Evolutionary conservation across 345 rosid species (phyloP).

Genomic region (Citrus hindsii): DNA sequence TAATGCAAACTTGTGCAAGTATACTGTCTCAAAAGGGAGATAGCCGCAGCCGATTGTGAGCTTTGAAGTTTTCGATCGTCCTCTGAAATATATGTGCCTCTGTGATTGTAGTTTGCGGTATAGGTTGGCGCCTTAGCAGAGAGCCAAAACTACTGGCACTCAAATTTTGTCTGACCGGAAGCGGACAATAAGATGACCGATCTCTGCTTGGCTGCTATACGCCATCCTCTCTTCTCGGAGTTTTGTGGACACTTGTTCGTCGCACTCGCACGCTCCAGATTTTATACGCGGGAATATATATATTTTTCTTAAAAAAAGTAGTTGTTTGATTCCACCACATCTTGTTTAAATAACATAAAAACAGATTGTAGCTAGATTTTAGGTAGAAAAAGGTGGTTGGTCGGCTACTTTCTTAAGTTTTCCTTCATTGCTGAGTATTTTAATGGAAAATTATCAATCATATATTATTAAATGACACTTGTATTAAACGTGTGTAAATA

Average conservation of each 20-base stretch:
- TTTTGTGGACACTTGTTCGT: neutral
- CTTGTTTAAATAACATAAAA: neutral
- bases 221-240: neutral
- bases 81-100: neutral
- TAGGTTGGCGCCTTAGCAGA: neutral
- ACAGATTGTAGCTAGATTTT: too few relatives aligned
- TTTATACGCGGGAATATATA: too few relatives aligned
- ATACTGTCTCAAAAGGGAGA: too few relatives aligned
- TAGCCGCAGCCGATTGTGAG: too few relatives aligned
- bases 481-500: too few relatives aligned
- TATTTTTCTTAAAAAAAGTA: too few relatives aligned
- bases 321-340: too few relatives aligned
- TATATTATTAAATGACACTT: fast-evolving
- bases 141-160: neutral
- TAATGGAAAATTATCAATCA: too few relatives aligned
- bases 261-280: neutral
- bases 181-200: too few relatives aligned
- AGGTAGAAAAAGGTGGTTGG: neutral
- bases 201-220: neutral
- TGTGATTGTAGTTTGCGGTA: neutral
- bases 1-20: too few relatives aligned
- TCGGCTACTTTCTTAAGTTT: neutral
- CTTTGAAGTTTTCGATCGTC: neutral
- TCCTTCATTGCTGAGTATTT: neutral
- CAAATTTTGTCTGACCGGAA: neutral